Base-by-base conservation (phyloP, 768 basidiomycete genomes). In the Punctularia strigosozonata region DNA sequence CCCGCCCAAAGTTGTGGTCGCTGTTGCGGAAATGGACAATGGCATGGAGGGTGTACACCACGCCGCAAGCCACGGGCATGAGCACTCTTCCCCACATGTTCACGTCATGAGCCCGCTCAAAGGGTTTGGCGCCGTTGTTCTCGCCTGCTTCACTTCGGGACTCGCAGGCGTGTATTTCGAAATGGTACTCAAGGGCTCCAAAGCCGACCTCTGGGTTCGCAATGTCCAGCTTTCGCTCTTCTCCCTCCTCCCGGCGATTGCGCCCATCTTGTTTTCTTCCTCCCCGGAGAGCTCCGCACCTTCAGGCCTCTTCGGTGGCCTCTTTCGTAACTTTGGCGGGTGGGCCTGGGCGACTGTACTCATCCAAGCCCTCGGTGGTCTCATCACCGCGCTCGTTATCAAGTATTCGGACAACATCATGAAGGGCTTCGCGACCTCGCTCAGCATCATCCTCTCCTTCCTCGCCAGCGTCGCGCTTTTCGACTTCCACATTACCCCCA, bases 281-380 rank as follows among this genome's bases (percentile, higher is more conserved):
- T 46, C 56, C n/a, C 58, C 62, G 22, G 54, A 58, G 25, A 52
- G 57, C 36, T 64, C 72, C n/a, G 56, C 59, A 38, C n/a, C n/a
- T n/a, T n/a, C n/a, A n/a, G 67, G 70, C 36, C 60, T 79, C 57
- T 45, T 87, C 39, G 45, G 48, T 39, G 68, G 69, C 50, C 60
- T 91, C 25, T 85, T 98, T 60, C 69, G 71, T 43, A 78, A 97
- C 59, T 99, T 98, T 57, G 88, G 86, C 15, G 63, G 64, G 2
- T 99, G 91, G 91, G 95, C 95, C 0, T 91, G 91, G 82, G 86
- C 87, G 15, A 94, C 91, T 1, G 91, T 99, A 20, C 55, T 63
- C 18, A 79, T 79, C 20, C 91, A 98, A 59, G 92, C 95, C 25
- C 71, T 92, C 42, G 95, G 95, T 21, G 94, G 95, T 1, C 67